phyloP scores from a whole-genome alignment of 2,329 filamentous ascomycete species.

The Fusarium subtropicale region DNA sequence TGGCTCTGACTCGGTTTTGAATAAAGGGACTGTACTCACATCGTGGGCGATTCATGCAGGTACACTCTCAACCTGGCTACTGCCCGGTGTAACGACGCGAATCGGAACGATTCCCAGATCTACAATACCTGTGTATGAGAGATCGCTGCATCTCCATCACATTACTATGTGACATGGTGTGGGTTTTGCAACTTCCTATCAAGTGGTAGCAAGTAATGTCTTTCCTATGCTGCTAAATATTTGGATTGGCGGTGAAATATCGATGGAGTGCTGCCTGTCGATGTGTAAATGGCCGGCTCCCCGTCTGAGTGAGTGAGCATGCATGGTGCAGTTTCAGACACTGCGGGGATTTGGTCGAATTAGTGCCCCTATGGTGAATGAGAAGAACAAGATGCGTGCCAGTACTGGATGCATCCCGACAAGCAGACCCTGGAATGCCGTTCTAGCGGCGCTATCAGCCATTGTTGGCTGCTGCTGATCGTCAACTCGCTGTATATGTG shows the following conservation, averaged over 20 bases:
- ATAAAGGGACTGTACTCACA: background rate
- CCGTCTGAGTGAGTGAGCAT: conserved; percentile 11
- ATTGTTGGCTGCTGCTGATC: background rate
- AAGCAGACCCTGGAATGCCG: conserved; percentile 16
- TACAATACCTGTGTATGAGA: conserved; percentile 24
- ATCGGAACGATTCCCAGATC: conserved; percentile 44
- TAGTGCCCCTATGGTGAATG: conserved; percentile 18
- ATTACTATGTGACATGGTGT: conserved; percentile 20
- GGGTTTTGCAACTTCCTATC: background rate
- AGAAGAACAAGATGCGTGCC: conserved; percentile 26
- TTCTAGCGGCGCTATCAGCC: conserved; percentile 6
- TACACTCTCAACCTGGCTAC: conserved; percentile 29
- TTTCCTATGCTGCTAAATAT: conserved; percentile 2
- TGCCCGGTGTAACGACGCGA: conserved; percentile 29
- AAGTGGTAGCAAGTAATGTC: background rate
- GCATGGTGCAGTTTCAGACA: conserved; percentile 38
- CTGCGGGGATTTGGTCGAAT: conserved; percentile 29
- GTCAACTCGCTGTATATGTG: background rate
- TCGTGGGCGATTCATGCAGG: background rate
- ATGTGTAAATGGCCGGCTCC: conserved; percentile 11
- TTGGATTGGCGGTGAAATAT: conserved; percentile 20
- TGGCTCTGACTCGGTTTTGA: background rate
- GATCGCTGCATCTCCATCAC: conserved; percentile 17
- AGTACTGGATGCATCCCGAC: conserved; percentile 14
- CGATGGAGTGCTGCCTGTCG: background rate